A percentile compares a stretch with the other conserved stretches of the same genome.
Conservation (phyloP, 2,329 filamentous ascomycete species). For the Penicillium sp. region DNA sequence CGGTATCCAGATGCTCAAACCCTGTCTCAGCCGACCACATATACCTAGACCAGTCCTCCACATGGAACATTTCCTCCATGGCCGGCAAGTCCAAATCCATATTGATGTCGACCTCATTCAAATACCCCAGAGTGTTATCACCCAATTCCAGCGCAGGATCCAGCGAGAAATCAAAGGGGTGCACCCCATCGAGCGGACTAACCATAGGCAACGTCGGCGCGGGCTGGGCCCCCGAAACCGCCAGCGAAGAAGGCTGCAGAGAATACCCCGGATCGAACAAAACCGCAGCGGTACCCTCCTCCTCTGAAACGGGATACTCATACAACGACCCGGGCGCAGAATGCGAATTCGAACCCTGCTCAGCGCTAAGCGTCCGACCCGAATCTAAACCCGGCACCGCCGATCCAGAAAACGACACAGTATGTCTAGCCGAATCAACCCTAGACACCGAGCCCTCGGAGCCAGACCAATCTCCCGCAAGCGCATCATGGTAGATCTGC, state of each 20-base stretch:
- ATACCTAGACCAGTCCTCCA: slow-evolving; percentile 26
- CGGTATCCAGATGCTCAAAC: slow-evolving; percentile 25
- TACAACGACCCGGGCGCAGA: slow-evolving; percentile 9
- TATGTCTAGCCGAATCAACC: neutral
- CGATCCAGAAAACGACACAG: neutral
- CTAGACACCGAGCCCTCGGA: slow-evolving; percentile 12
- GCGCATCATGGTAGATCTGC: slow-evolving; percentile 2
- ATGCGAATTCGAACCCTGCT: neutral
- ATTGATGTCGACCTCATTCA: slow-evolving; percentile 19
- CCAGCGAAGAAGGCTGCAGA: slow-evolving; percentile 9
- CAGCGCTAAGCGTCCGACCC: neutral
- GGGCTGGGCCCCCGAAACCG: slow-evolving; percentile 4
- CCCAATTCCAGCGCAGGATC: slow-evolving; percentile 16
- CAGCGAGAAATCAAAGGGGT: slow-evolving; percentile 23
- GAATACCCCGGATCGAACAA: slow-evolving; percentile 21
- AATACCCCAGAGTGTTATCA: slow-evolving; percentile 10
- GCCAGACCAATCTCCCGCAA: slow-evolving; percentile 17
- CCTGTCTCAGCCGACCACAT: slow-evolving; percentile 26
- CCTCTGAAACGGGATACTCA: slow-evolving; percentile 10
- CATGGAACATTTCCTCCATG: slow-evolving; percentile 19
- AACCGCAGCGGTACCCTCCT: neutral
- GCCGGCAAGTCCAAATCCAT: slow-evolving; percentile 19
- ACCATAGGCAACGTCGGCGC: slow-evolving; percentile 13
- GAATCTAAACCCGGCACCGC: neutral
- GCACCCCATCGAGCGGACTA: slow-evolving; percentile 17